These are phyloP conservation scores for Termitomyces sp. DNA, from an alignment of 768 basidiomycete genomes.

Conservation along the genomic window DNA sequence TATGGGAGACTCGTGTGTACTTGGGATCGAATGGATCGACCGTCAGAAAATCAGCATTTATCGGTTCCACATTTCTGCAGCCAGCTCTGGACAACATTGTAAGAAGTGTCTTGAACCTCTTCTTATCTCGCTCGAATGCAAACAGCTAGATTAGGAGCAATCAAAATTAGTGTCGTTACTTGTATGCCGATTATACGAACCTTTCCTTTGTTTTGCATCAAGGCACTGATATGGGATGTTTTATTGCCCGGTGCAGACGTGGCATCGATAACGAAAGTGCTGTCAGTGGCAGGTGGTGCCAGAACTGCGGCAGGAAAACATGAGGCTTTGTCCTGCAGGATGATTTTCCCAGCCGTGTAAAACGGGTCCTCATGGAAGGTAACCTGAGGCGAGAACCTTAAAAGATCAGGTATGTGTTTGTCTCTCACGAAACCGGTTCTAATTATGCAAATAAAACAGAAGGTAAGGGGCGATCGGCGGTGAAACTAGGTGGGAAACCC, in stretches of 20 bases:
- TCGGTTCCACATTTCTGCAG: constrained; percentile 73
- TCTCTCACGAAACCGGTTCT: constrained; percentile 70
- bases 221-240: constrained; percentile 86
- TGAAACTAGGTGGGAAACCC: constrained; percentile 12
- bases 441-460: constrained; percentile 7
- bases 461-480: constrained; percentile 2
- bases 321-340: constrained; percentile 96
- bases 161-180: neutral
- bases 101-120: constrained; percentile 77
- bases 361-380: constrained; percentile 67
- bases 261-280: constrained; percentile 76
- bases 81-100: constrained; percentile 82
- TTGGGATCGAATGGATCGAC: constrained; percentile 61
- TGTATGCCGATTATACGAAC: constrained; percentile 31
- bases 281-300: constrained; percentile 54
- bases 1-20: constrained; percentile 72
- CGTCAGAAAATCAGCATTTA: constrained; percentile 80
- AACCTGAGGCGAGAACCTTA: constrained; percentile 65
- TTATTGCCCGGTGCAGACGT: constrained; percentile 98
- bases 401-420: constrained; percentile 74
- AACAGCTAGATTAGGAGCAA: constrained; percentile 42
- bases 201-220: constrained; percentile 80
- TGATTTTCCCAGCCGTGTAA: constrained; percentile 76
- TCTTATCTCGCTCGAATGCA: constrained; percentile 86
- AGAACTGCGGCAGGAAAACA: constrained; percentile 92